Evolutionary conservation across 257 asterid genomes (phyloP), one percentile per base, ranked within the genome.

Genomic region (Cordia subcordata): DNA sequence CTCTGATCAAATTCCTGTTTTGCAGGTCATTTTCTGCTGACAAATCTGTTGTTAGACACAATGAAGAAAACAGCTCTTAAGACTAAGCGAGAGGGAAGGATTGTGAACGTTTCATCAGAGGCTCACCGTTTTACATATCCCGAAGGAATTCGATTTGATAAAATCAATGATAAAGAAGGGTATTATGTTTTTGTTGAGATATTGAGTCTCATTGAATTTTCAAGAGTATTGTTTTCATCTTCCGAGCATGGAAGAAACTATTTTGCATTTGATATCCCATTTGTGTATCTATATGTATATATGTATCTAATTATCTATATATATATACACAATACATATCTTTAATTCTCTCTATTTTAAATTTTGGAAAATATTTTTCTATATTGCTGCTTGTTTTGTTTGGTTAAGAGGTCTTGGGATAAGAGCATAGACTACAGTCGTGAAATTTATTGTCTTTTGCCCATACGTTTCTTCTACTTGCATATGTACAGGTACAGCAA

Each of bases 21-120:
- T 77, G 66, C 88, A 91, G 98, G 98, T 53, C 98, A 91, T 75
- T 91, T 91, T 73, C 94, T 92, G 64, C 73, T 92, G 13, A 68
- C 90, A n/a, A 63, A 77, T 71, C 60, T 91, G 81, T 76, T 85
- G 63, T 66, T 91, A 62, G 95, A 84, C 62, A 91, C 83, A 6
- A 88, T 88, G 93, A 88, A 81, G 70, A 85, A 78, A 64, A 88
- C 98, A 17, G 75, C 84, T 33, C 72, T 70, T 58, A 63, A 81
- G 65, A 69, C 67, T 23, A 86, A 86, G 70, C 79, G 64, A 66
- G 96, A 81, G 76, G 98, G 98, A 59, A 79, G 95, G 72, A 88
- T 91, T 56, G 95, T 91, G 76, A 85, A 82, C 54, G 82, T 91
- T 60, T 75, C 97, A 15, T 90, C 96, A 5, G 79, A 67, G 67